Conservation (phyloP, 2,329 filamentous ascomycete genomes). For the Lasiodiplodia citricola region DNA sequence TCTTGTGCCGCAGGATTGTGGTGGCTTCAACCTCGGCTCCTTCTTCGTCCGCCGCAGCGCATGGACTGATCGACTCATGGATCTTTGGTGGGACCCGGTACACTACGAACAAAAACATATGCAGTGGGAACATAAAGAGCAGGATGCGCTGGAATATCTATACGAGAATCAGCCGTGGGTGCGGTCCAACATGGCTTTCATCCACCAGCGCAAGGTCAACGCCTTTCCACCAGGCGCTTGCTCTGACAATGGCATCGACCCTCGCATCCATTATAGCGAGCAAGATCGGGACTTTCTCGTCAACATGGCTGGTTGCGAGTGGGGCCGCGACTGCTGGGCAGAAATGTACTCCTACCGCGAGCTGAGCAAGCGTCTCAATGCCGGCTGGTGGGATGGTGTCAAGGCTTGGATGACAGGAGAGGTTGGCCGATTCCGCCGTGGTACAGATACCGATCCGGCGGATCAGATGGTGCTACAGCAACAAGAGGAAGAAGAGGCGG, state of each 20-base stretch:
- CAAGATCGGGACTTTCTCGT: conserved; percentile 89
- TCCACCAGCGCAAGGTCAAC: conserved; percentile 91
- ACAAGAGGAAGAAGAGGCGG: background rate
- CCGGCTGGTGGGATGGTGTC: conserved; percentile 51
- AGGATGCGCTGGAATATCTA: conserved; percentile 91
- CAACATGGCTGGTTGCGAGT: conserved; percentile 98
- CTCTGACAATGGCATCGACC: conserved; percentile 71
- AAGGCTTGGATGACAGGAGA: conserved; percentile 10
- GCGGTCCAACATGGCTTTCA: conserved; percentile 83
- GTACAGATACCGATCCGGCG: conserved; percentile 2
- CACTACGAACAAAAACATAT: conserved; percentile 98
- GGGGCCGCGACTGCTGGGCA: conserved; percentile 95
- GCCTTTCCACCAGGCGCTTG: conserved; percentile 92
- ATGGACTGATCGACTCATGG: conserved; percentile 90
- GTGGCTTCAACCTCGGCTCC: conserved; percentile 93
- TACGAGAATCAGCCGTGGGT: conserved; percentile 94
- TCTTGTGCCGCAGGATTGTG: conserved; percentile 89
- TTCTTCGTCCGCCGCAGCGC: conserved; percentile 87
- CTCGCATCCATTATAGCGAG: conserved; percentile 82
- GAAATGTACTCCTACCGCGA: conserved; percentile 97
- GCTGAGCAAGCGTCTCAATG: conserved; percentile 87
- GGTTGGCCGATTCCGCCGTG: conserved; percentile 5
- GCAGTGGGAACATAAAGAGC: conserved; percentile 99
- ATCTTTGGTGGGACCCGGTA: conserved; percentile 98
- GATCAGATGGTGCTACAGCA: conserved; percentile 17